Evolutionary conservation across 108 stramenopile species (phyloP).

Genomic region (Nitzschia sp.): DNA sequence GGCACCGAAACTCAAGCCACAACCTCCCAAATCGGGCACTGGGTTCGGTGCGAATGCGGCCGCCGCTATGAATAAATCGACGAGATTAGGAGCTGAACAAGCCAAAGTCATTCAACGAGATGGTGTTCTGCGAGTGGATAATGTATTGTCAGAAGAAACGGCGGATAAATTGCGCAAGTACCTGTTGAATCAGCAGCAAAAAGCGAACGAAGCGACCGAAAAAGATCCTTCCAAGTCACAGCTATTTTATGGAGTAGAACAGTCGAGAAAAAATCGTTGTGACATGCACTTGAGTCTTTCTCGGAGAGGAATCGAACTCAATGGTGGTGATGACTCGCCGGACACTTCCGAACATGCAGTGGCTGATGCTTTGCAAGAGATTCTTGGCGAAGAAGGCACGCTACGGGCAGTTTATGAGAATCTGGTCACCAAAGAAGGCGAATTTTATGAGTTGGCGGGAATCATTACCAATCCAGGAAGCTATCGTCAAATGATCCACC

Average conservation of each 20-base stretch:
- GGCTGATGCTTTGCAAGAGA: constrained; percentile 23
- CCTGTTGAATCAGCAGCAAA: constrained; percentile 31
- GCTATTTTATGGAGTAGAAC: constrained; percentile 51
- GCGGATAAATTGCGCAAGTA: constrained; percentile 37
- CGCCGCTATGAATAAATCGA: not conserved
- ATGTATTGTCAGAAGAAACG: constrained; percentile 21
- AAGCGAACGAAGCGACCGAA: constrained; percentile 30
- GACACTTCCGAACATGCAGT: not conserved
- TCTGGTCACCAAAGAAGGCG: constrained; percentile 46
- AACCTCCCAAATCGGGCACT: constrained; percentile 31
- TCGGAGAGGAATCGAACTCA: constrained; percentile 26
- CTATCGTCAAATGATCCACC: constrained; percentile 56
- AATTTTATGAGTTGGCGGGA: constrained; percentile 63
- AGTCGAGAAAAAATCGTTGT: constrained; percentile 39
- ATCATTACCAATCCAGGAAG: constrained; percentile 54
- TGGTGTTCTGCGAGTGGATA: constrained; percentile 45
- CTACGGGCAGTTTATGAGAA: constrained; percentile 47
- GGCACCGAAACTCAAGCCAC: constrained; percentile 36
- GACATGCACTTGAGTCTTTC: constrained; percentile 53
- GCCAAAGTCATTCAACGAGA: constrained; percentile 42
- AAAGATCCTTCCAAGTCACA: constrained; percentile 7
- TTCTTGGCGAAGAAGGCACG: constrained; percentile 43
- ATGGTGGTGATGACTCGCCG: no score
- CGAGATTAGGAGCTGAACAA: constrained; percentile 32
- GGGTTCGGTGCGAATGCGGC: constrained; percentile 37